Evolutionary conservation across 306 rosid genomes (phyloP), one percentile per base, ranked within the genome.

Genomic region (Hippophae gyantsensis): DNA sequence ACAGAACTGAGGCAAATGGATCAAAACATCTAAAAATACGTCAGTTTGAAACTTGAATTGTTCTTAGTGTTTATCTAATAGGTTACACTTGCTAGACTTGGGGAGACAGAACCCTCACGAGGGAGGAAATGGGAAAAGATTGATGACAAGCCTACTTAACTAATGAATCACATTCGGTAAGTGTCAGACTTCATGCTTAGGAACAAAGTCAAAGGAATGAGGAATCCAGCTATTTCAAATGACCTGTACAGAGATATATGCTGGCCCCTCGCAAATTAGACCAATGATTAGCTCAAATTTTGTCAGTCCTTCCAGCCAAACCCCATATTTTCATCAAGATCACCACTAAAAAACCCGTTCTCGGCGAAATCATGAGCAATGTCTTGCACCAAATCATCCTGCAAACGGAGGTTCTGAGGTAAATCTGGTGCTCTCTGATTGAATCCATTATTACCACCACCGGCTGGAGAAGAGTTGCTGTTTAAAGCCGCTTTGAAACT

Each of bases 401-500:
- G 97, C 70, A 88, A 61, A 64, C 79, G 93, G 5, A 68, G 84
- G 67, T 74, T 81, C 42, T 84, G 84, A 4, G 86, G 69, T 64
- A 83, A 52, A 45, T 85, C 95, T 10, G 89, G 66, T 27, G 84
- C 66, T 76, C 94, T 84, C 74, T 75, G 97, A 81, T 74, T 81
- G 78, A 82, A 78, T 57, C 84, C 85, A 56, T 67, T 83, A 72
- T 75, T 82, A 64, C 86, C 95, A 18, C 23, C 23, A 65, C 80
- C 94, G 27, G 80, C 84, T 32, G 92, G 93, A 14, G 95, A 74
- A 52, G 89, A 78, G 71, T 87, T 95, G 42, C 84, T 88, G 72
- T 72, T 93, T 57, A 95, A 85, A 43, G 89, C 82, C 12, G 84
- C 82, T 78, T 88, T 89, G 84, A 93, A 93, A 66, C 99, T 88